Evolutionary conservation across 176 grass and related monocot species (phyloP).

Genomic region (Oryza punctata): DNA sequence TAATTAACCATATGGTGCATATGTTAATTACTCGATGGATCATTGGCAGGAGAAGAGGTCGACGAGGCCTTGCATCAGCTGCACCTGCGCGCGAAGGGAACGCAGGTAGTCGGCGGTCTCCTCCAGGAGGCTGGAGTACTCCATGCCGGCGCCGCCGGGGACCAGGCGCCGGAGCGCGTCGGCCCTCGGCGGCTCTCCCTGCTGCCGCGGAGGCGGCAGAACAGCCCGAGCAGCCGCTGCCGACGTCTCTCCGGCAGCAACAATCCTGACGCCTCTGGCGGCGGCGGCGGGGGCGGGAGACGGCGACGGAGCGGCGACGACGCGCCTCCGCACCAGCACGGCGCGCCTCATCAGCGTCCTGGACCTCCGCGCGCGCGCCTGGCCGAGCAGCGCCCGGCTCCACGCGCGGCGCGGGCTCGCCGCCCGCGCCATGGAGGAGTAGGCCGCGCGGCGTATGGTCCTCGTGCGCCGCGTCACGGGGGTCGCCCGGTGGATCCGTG

Average conservation of each 20-base stretch:
- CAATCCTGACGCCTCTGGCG: background rate
- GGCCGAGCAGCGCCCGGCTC: slow-evolving; percentile 65
- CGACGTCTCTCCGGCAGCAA: slow-evolving; percentile 3
- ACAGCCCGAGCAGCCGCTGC: background rate
- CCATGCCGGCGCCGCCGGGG: slow-evolving; percentile 73
- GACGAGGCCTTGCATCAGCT: slow-evolving; percentile 84
- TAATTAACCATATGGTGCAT: slow-evolving; percentile 42
- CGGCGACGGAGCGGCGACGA: background rate
- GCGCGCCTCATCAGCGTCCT: slow-evolving; percentile 16
- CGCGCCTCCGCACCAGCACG: slow-evolving; percentile 38
- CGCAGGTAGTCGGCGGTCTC: slow-evolving; percentile 85
- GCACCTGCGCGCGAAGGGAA: slow-evolving; percentile 72
- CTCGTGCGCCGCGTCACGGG: slow-evolving; percentile 47
- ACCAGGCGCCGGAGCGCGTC: slow-evolving; percentile 66
- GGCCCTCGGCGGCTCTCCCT: slow-evolving; percentile 51
- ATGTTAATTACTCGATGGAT: slow-evolving; percentile 43
- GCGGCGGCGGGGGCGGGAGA: background rate
- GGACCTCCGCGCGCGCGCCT: slow-evolving; percentile 36
- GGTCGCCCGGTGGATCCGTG: slow-evolving; percentile 45
- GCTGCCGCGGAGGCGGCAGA: background rate
- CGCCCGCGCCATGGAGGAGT: slow-evolving; percentile 69
- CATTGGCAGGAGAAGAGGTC: slow-evolving; percentile 64
- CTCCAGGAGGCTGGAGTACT: slow-evolving; percentile 80
- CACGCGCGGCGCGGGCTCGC: slow-evolving; percentile 43
- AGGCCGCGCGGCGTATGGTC: slow-evolving; percentile 68